A percentile compares a stretch with the other conserved stretches of the same genome.
Conservation (phyloP, 1,284 basidiomycete genomes). For the Takashimella koratensis region DNA sequence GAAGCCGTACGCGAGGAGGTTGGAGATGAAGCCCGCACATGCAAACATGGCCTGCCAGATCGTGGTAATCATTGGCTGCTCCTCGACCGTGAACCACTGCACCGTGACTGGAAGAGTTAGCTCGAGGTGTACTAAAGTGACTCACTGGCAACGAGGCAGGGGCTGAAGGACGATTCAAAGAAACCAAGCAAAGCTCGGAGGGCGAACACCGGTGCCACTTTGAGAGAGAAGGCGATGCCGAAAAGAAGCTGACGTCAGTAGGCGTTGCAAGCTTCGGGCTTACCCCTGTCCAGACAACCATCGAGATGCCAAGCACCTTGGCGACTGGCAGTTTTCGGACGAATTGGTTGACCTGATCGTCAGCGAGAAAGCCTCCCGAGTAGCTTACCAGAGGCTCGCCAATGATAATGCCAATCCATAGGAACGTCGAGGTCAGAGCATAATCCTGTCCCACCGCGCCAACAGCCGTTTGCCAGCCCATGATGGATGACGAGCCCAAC, state of each 20-base stretch:
- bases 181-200: conserved; percentile 30
- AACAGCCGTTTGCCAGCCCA: conserved; percentile 36
- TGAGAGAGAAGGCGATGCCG: conserved; percentile 70
- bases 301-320: conserved; percentile 29
- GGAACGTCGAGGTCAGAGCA: conserved; percentile 27
- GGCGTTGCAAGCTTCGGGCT: no score
- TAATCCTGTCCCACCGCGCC: conserved; percentile 35
- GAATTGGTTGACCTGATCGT: conserved; percentile 29
- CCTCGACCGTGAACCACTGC: conserved; percentile 24
- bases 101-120: conserved; percentile 16
- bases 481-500: conserved; percentile 24
- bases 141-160: conserved; percentile 21
- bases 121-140: not conserved
- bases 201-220: conserved; percentile 55
- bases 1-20: conserved; percentile 23
- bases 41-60: conserved; percentile 16
- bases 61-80: conserved; percentile 19
- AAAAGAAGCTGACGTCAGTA: conserved; percentile 50
- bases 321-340: conserved; percentile 28
- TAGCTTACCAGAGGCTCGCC: conserved; percentile 27
- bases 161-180: conserved; percentile 32
- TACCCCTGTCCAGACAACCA: conserved; percentile 21
- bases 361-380: not conserved
- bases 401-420: conserved; percentile 31
- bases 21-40: conserved; percentile 5